Percentiles rank a stretch among this genome's conserved stretches.
Conservation (phyloP, 2,329 filamentous ascomycete genomes). For the Penicillium sp. region DNA sequence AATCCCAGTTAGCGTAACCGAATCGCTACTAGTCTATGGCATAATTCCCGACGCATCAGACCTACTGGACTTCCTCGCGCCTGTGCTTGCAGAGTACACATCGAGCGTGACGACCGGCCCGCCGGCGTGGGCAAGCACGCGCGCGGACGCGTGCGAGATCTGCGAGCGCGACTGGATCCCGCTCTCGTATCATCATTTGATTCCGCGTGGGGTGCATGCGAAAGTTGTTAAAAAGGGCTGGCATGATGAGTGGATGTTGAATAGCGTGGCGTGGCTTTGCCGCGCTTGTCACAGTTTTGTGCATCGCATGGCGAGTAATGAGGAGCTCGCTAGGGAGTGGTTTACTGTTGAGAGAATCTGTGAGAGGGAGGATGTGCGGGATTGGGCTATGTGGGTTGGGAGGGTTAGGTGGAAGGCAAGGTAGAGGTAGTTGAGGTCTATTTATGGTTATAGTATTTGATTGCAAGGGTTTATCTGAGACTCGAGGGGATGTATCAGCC, state of each 20-base stretch:
- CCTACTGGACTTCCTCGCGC: constrained; percentile 57
- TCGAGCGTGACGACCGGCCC: constrained; percentile 58
- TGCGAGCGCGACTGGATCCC: constrained; percentile 72
- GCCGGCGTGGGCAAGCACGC: constrained; percentile 60
- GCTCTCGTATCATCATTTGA: constrained; percentile 80
- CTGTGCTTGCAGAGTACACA: constrained; percentile 64
- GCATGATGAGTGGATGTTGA: constrained; percentile 71
- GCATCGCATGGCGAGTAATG: constrained; percentile 70
- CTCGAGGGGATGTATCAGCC: not conserved
- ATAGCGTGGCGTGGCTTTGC: constrained; percentile 83
- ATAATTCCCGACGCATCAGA: constrained; percentile 54
- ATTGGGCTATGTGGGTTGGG: constrained; percentile 71
- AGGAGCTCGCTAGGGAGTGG: constrained; percentile 70
- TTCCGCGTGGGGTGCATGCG: constrained; percentile 73
- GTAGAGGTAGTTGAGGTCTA: constrained; percentile 40
- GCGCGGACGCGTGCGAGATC: constrained; percentile 66
- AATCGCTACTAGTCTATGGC: constrained; percentile 66
- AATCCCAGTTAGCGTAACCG: constrained; percentile 60
- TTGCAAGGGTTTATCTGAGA: not conserved
- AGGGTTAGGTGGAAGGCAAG: constrained; percentile 70
- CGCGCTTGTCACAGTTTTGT: constrained; percentile 80
- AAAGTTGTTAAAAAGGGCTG: constrained; percentile 75
- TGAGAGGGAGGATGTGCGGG: constrained; percentile 67
- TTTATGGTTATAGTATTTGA: not conserved
- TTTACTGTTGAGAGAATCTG: constrained; percentile 71